Evolutionary conservation across 2,329 filamentous ascomycete species (phyloP).

Genomic region (Paraphaeosphaeria minitans): DNA sequence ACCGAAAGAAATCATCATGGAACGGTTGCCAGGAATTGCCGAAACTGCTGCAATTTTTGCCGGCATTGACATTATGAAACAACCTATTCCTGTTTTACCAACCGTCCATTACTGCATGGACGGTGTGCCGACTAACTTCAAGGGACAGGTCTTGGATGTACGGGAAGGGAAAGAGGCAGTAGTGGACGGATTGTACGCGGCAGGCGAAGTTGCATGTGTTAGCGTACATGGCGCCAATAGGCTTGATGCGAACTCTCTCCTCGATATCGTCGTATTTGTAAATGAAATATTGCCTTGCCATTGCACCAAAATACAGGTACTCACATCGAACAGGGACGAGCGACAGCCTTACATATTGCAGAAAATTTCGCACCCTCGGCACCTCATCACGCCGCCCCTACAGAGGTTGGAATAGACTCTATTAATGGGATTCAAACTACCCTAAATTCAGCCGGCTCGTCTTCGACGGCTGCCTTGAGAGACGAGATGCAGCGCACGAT

Average conservation of each 20-base stretch:
- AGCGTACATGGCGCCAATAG: slow-evolving; percentile 57
- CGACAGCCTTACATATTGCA: slow-evolving; percentile 51
- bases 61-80: slow-evolving; percentile 55
- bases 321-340: slow-evolving; percentile 44
- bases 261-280: slow-evolving; percentile 57
- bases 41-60: slow-evolving; percentile 58
- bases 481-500: slow-evolving; percentile 54
- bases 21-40: slow-evolving; percentile 56
- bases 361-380: slow-evolving; percentile 46
- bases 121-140: slow-evolving; percentile 57
- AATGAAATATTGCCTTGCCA: slow-evolving; percentile 13
- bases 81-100: slow-evolving; percentile 57
- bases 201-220: slow-evolving; percentile 56
- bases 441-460: slow-evolving; percentile 45
- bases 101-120: slow-evolving; percentile 61
- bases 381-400: slow-evolving; percentile 41
- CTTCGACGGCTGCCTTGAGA: slow-evolving; percentile 46
- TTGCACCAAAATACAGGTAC: not conserved
- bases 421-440: slow-evolving; percentile 45
- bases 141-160: slow-evolving; percentile 54
- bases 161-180: slow-evolving; percentile 46
- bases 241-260: slow-evolving; percentile 55
- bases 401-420: slow-evolving; percentile 43
- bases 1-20: slow-evolving; percentile 53
- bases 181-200: slow-evolving; percentile 55